Conservation (phyloP, 345 rosid species). For the Corchorus olitorius region DNA sequence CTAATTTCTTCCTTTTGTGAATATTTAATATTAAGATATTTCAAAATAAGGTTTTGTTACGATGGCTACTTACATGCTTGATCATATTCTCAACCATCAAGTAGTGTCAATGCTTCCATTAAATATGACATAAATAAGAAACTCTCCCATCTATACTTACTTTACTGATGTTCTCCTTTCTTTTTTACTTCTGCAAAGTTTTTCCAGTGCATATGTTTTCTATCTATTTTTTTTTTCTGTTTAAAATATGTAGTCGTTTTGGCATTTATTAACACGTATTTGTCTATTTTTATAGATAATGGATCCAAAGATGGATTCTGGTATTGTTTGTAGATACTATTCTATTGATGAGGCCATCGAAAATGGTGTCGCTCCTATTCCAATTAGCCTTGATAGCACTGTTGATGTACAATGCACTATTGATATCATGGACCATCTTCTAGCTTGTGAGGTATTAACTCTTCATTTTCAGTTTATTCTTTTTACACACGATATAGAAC, state of each 20-base stretch:
- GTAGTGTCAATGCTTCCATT: background rate
- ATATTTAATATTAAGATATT: background rate
- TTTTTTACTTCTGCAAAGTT: background rate
- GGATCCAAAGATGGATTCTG: slow-evolving; percentile 99
- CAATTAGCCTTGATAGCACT: slow-evolving; percentile 66
- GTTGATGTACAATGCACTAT: slow-evolving; percentile 69
- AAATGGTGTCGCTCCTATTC: slow-evolving; percentile 83
- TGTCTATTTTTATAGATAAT: slow-evolving; percentile 60
- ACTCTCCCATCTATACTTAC: background rate
- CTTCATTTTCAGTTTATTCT: background rate
- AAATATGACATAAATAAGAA: slow-evolving; percentile 1
- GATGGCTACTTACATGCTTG: background rate
- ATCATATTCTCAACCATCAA: background rate
- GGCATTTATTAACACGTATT: background rate
- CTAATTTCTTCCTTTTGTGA: background rate
- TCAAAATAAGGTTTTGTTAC: background rate
- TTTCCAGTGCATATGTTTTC: background rate
- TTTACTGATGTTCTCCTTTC: background rate
- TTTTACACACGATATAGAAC: background rate
- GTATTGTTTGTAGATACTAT: slow-evolving; percentile 72
- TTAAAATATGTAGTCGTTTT: background rate
- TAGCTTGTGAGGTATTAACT: slow-evolving; percentile 83
- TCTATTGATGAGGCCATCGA: slow-evolving; percentile 95
- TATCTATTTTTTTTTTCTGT: background rate
- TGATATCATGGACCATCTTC: slow-evolving; percentile 94